Conservation (phyloP, 768 basidiomycete species). For the Suillus decipiens region DNA sequence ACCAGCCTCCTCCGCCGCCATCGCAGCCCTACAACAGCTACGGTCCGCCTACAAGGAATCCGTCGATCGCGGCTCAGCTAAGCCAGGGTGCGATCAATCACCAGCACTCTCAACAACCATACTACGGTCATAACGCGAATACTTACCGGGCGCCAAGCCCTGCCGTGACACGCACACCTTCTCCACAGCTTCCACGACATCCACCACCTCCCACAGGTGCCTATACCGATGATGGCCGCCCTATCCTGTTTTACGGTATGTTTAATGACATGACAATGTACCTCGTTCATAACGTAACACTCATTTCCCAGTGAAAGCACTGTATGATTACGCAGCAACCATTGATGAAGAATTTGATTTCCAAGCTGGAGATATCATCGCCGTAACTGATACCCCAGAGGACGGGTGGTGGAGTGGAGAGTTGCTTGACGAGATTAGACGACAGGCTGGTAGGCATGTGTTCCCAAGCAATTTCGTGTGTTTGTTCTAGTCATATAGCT, state of each 20-base stretch:
- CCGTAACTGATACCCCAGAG: constrained; percentile 90
- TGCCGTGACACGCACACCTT: constrained; percentile 47
- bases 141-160: constrained; percentile 48
- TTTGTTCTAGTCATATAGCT: constrained; percentile 52
- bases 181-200: constrained; percentile 46
- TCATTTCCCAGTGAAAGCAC: constrained; percentile 69
- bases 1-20: constrained; percentile 19
- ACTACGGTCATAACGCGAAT: constrained; percentile 16
- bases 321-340: constrained; percentile 84
- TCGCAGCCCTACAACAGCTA: constrained; percentile 14
- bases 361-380: constrained; percentile 93
- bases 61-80: constrained; percentile 10
- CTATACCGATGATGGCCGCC: constrained; percentile 79
- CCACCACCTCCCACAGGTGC: constrained; percentile 64
- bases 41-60: constrained; percentile 10
- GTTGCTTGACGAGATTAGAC: constrained; percentile 71
- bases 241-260: constrained; percentile 88
- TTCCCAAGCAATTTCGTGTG: constrained; percentile 92
- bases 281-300: constrained; percentile 7
- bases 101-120: constrained; percentile 35
- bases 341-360: constrained; percentile 96
- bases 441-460: constrained; percentile 70
- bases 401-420: constrained; percentile 99
- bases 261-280: constrained; percentile 19
- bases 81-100: constrained; percentile 24